Evolutionary conservation across 306 rosid species (phyloP).

Genomic region (Malus fusca): DNA sequence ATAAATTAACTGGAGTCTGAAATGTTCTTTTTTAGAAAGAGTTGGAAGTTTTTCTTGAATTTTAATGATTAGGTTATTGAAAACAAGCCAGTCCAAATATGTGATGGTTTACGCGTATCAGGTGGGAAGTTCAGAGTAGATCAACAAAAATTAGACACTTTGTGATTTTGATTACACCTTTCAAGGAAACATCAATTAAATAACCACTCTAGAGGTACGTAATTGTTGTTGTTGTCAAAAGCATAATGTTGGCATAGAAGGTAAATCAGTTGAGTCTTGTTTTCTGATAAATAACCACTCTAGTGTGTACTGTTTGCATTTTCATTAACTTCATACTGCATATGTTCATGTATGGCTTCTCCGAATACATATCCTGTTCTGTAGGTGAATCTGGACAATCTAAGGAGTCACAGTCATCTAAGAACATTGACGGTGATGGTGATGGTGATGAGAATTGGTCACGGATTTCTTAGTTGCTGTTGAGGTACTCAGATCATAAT

Average conservation of each 20-base stretch:
- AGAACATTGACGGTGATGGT: conserved; percentile 6
- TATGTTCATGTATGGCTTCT: background rate
- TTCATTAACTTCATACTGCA: conserved; percentile 1
- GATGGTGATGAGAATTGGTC: conserved; percentile 59
- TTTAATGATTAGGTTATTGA: no score
- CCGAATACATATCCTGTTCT: conserved; percentile 13
- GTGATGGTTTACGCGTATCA: background rate
- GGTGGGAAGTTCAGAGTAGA: background rate
- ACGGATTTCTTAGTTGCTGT: conserved; percentile 43
- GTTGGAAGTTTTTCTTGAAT: no score
- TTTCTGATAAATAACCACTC: background rate
- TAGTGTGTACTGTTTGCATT: background rate
- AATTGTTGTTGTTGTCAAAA: background rate
- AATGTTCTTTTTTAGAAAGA: no score
- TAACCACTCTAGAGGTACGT: background rate
- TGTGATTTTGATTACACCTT: background rate
- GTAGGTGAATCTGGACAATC: conserved; percentile 38
- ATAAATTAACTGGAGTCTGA: no score
- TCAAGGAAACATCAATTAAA: background rate
- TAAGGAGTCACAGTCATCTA: conserved; percentile 34
- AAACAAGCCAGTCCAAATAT: no score
- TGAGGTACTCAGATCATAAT: conserved; percentile 38
- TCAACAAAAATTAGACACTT: background rate
- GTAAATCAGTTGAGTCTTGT: background rate
- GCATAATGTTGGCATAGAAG: background rate